phyloP scores from a whole-genome alignment of 163 green algal species.

The Scenedesmus sp. region DNA sequence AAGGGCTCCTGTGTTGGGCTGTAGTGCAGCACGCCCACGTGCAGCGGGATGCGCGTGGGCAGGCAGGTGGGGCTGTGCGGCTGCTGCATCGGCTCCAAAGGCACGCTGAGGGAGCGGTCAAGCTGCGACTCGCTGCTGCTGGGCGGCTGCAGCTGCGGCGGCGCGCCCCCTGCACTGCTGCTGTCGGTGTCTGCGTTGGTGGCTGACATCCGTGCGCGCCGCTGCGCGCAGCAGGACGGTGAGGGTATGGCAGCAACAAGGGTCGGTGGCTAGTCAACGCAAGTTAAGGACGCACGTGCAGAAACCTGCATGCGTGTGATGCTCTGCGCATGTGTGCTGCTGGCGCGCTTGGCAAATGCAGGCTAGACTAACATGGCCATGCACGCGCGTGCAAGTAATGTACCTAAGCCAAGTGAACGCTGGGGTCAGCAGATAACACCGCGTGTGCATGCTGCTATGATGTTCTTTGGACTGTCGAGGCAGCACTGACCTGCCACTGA shows the following conservation, averaged over 20 bases:
- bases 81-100: neutral
- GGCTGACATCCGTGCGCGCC: neutral
- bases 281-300: neutral
- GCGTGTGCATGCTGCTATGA: no score
- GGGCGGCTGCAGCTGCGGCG: neutral
- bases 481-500: no score
- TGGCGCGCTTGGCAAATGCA: no score
- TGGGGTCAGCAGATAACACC: no score
- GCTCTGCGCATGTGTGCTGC: no score
- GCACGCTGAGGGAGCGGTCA: conserved; percentile 36
- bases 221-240: neutral
- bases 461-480: no score
- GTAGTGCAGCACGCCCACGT: conserved; percentile 97
- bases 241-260: neutral
- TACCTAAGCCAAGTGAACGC: no score
- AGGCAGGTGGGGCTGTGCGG: conserved; percentile 21
- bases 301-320: neutral
- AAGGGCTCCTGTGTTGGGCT: conserved; percentile 90
- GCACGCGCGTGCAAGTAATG: no score
- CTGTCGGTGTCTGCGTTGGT: neutral
- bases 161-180: neutral
- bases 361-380: no score
- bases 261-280: neutral
- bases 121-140: neutral
- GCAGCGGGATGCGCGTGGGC: conserved; percentile 71